Conservation (phyloP, 306 rosid genomes). For the Ammopiptanthus mongolicus region DNA sequence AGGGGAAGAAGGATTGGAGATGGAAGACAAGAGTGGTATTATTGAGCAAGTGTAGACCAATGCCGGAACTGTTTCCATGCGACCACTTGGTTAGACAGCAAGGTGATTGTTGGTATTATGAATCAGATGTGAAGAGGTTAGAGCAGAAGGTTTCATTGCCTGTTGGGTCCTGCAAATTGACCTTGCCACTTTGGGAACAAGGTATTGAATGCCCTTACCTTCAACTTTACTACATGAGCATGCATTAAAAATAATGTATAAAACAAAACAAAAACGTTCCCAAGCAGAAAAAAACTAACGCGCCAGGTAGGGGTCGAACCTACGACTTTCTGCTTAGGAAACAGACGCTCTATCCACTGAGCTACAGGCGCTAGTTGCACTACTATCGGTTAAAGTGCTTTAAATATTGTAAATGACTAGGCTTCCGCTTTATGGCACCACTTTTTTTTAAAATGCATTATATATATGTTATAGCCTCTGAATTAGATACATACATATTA, state of each 20-base stretch:
- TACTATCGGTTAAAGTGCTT: not conserved
- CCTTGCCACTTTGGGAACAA: conserved; percentile 79
- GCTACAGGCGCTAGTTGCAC: conserved; percentile 34
- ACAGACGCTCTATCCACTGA: conserved; percentile 62
- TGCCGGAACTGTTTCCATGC: conserved; percentile 74
- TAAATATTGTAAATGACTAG: too few relatives aligned
- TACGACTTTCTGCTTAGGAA: conserved; percentile 62
- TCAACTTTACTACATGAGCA: not conserved
- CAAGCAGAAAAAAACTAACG: not conserved
- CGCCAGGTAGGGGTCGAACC: conserved; percentile 48
- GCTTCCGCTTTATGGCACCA: not conserved
- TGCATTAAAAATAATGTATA: not conserved
- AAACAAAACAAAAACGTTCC: not conserved
- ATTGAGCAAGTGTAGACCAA: conserved; percentile 69
- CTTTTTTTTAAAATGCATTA: too few relatives aligned
- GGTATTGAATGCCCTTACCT: conserved; percentile 32
- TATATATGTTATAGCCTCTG: not conserved
- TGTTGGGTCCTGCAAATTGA: conserved; percentile 65
- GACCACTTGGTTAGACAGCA: conserved; percentile 43
- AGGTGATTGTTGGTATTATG: conserved; percentile 75
- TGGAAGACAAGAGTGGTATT: conserved; percentile 47
- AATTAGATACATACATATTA: not conserved
- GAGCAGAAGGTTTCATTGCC: conserved; percentile 67
- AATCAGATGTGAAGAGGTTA: conserved; percentile 41
- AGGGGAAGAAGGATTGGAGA: conserved; percentile 48